Percentiles rank a stretch among this genome's conserved stretches.
Conservation (phyloP, 768 basidiomycete genomes). For the Leccinum incarnatum region DNA sequence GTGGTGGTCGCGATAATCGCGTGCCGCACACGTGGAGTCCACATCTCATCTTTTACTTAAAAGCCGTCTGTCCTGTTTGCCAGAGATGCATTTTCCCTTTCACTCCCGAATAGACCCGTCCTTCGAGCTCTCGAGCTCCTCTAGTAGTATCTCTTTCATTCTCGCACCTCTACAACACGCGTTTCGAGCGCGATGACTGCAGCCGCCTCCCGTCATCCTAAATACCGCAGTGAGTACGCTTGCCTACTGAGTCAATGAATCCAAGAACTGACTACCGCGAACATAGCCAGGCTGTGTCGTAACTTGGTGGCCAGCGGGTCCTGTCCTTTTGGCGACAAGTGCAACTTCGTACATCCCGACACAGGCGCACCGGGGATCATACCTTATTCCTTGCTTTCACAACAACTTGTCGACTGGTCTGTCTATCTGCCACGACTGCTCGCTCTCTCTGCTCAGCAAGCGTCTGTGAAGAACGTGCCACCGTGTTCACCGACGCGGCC, state of each 20-base stretch:
- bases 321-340: slow-evolving; percentile 38
- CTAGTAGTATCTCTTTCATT: not conserved
- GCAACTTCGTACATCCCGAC: slow-evolving; percentile 38
- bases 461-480: not conserved
- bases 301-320: slow-evolving; percentile 32
- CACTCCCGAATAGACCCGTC: slow-evolving; percentile 2
- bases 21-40: slow-evolving; percentile 32
- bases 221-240: slow-evolving; percentile 32
- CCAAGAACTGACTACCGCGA: slow-evolving; percentile 3
- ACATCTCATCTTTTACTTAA: slow-evolving; percentile 29
- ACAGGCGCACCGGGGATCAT: not conserved
- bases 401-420: slow-evolving; percentile 17
- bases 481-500: slow-evolving; percentile 2
- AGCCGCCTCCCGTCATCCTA: slow-evolving; percentile 18
- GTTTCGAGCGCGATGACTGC: slow-evolving; percentile 8
- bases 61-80: slow-evolving; percentile 20
- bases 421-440: slow-evolving; percentile 16
- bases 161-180: not conserved
- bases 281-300: slow-evolving; percentile 38
- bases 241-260: not conserved
- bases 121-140: not conserved
- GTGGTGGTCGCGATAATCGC: slow-evolving; percentile 27
- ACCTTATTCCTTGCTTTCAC: slow-evolving; percentile 17
- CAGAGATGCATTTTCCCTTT: slow-evolving; percentile 21
- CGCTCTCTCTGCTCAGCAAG: slow-evolving; percentile 9